Base-by-base conservation (phyloP, 371 early-diverging fungal genomes). In the Circinella minor region DNA sequence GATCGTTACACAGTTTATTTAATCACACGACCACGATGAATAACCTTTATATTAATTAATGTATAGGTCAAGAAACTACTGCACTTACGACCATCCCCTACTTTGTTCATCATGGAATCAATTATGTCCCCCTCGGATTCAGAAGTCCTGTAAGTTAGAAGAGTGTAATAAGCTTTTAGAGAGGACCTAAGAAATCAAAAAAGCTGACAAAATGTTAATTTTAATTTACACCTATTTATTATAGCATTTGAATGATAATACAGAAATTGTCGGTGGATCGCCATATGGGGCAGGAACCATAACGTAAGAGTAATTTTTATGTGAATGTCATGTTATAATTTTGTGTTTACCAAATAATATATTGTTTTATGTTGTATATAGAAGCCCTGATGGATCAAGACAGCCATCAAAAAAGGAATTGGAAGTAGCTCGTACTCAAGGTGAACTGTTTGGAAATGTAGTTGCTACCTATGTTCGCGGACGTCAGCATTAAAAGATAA, bases 71-170 rank as follows among this genome's bases (percentile, higher is more conserved):
- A 66, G 93, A 93, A 70, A 87, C 89, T 13, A 90, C 91, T 4
- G 84, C 86, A 18, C 72, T 84, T 17, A 81, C 88, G 36, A 79
- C 88, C 54, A 20, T 94, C 47, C 79, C 88, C 14, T 81, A 80
- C 68, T 80, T 91, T 36, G 86, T 81, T n/a, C 93, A 93, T 78
- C 92, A 90, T 68, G 94, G 94, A 14, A 85, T 93, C 65, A 77
- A 82, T 61, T 93, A 82, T 61, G 91, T 93, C 8, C 92, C 93
- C 10, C 63, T 90, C 49, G 90, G 90, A 7, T 86, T 79, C 61
- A 64, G 71, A n/a, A 77, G 74, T 69, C 63, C 80, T 2, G 66
- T 66, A 66, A 66, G 57, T 55, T 20, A 20, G 3, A 14, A 39
- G 5, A 55, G 17, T 34, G 18, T 11, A 43, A 43, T 43, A 11